Evolutionary conservation across 345 rosid species (phyloP).

Genomic region (Ailanthus altissimus): DNA sequence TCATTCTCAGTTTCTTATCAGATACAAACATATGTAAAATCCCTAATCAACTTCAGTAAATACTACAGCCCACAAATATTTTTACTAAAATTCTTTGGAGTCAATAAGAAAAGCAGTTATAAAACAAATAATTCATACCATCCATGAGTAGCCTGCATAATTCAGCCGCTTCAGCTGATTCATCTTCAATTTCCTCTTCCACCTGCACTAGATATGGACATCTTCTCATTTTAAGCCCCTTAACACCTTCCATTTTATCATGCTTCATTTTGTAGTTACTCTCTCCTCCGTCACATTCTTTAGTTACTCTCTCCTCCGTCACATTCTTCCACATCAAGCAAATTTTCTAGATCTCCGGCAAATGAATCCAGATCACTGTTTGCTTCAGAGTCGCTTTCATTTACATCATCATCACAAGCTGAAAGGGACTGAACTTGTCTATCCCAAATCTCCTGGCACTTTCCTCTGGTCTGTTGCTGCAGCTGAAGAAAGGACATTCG

Average conservation of each 20-base stretch:
- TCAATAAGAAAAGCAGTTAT: neutral
- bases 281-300: too few relatives aligned
- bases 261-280: constrained; percentile 55
- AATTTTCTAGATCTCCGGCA: constrained; percentile 95
- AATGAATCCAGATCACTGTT: constrained; percentile 98
- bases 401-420: constrained; percentile 79
- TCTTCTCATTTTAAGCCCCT: constrained; percentile 94
- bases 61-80: neutral
- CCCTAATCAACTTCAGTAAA: neutral
- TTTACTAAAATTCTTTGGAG: neutral
- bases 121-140: constrained; percentile 51
- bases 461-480: constrained; percentile 98
- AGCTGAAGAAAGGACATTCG: constrained; percentile 97
- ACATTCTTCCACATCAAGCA: constrained; percentile 97
- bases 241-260: constrained; percentile 76
- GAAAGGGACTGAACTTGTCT: constrained; percentile 86
- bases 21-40: too few relatives aligned
- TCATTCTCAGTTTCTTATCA: too few relatives aligned
- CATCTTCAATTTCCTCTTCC: constrained; percentile 93
- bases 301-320: constrained; percentile 66
- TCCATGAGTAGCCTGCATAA: constrained; percentile 91
- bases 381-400: constrained; percentile 88
- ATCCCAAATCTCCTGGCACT: constrained; percentile 99
- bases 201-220: constrained; percentile 72
- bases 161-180: constrained; percentile 93